phyloP scores from a whole-genome alignment of 352 stramenopile genomes.

The Globisporangium okanoganense region DNA sequence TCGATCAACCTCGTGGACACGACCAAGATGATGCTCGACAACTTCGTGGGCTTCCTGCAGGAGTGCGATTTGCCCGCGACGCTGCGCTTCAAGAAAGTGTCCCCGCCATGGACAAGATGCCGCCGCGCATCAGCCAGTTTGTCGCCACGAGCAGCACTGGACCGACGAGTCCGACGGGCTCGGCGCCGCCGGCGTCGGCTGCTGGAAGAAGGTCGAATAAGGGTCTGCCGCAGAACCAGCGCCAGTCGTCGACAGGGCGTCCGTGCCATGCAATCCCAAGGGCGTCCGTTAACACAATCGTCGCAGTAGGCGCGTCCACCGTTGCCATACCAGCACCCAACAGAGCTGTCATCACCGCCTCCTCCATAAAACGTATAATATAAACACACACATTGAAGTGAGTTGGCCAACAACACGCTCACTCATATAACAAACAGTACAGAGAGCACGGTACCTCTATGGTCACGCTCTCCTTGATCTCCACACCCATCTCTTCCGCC shows the following conservation, averaged over 20 bases:
- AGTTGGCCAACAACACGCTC: neutral
- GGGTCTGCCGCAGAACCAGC: conserved; percentile 26
- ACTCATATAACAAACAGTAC: neutral
- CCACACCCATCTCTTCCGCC: conserved; percentile 33
- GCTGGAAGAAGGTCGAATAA: conserved; percentile 10
- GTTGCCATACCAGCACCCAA: conserved; percentile 15
- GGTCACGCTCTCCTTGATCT: conserved; percentile 32
- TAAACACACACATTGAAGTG: neutral
- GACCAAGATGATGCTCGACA: conserved; percentile 70
- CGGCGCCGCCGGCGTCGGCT: conserved; percentile 21
- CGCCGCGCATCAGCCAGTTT: conserved; percentile 48
- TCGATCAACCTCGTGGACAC: conserved; percentile 84
- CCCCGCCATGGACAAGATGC: conserved; percentile 41
- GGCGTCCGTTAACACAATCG: conserved; percentile 5
- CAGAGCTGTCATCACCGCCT: conserved; percentile 8
- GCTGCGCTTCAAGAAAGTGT: conserved; percentile 84
- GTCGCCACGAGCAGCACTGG: conserved; percentile 53
- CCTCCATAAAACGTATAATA: too few relatives aligned
- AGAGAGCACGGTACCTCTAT: conserved; percentile 19
- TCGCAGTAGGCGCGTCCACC: conserved; percentile 22
- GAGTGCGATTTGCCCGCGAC: conserved; percentile 82
- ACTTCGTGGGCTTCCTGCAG: conserved; percentile 79
- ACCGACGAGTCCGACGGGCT: conserved; percentile 54
- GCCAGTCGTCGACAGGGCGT: conserved; percentile 8
- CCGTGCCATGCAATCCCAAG: conserved; percentile 13